Conservation (phyloP, 108 stramenopile genomes). For the Cyclostephanos invisitatus region DNA sequence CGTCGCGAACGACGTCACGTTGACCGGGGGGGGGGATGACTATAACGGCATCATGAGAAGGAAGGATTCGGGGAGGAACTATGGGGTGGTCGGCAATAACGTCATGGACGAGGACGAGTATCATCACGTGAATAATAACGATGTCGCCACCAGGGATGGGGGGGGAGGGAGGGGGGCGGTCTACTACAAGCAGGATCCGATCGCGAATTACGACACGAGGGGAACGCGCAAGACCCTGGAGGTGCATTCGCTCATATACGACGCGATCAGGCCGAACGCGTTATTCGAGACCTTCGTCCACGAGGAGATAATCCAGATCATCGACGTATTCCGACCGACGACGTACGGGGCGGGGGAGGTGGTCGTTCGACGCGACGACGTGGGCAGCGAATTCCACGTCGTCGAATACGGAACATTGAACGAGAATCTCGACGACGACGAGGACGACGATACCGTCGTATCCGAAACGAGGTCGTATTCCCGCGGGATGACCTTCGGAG, state of each 20-base stretch:
- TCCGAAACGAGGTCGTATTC: slow-evolving; percentile 12
- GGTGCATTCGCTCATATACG: slow-evolving; percentile 51
- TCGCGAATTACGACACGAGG: slow-evolving; percentile 18
- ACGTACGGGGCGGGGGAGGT: slow-evolving; percentile 35
- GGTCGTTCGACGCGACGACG: slow-evolving; percentile 74
- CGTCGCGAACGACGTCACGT: not conserved
- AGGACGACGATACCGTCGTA: too few relatives aligned
- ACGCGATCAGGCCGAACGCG: slow-evolving; percentile 63
- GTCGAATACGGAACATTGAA: slow-evolving; percentile 42
- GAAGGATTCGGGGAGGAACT: too few relatives aligned
- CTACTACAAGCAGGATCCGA: slow-evolving; percentile 43
- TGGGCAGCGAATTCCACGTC: slow-evolving; percentile 79
- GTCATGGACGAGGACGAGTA: not conserved
- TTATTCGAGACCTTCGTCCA: slow-evolving; percentile 65
- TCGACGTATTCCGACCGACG: slow-evolving; percentile 70
- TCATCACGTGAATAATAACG: not conserved
- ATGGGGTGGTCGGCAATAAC: too few relatives aligned
- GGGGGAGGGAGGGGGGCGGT: slow-evolving; percentile 2
- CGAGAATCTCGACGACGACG: not conserved
- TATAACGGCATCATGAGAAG: too few relatives aligned
- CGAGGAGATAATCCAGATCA: slow-evolving; percentile 61
- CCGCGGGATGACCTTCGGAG: slow-evolving; percentile 65
- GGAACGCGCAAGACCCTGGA: slow-evolving; percentile 26
- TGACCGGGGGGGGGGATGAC: not conserved
- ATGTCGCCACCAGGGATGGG: too few relatives aligned